Conservation (phyloP, 140 eudicot genomes). For the Ambrosia hybrid region DNA sequence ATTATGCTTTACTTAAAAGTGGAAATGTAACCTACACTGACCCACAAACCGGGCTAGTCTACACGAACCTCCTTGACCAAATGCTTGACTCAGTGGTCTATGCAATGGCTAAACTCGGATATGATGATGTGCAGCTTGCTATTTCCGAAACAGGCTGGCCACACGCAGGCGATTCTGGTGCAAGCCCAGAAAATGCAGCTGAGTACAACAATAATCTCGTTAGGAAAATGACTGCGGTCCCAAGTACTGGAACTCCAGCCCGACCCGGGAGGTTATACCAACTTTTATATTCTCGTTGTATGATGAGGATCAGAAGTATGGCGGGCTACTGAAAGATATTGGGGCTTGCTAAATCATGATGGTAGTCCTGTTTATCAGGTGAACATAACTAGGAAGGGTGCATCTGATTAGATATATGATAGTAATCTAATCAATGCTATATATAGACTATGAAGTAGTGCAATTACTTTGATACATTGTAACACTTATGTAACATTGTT, state of each 20-base stretch:
- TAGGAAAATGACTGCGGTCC: slow-evolving; percentile 37
- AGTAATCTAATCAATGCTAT: background rate
- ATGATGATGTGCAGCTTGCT: slow-evolving; percentile 39
- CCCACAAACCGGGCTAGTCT: slow-evolving; percentile 50
- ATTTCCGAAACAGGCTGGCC: slow-evolving; percentile 96
- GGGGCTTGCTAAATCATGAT: slow-evolving; percentile 63
- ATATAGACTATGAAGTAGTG: background rate
- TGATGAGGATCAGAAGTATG: slow-evolving; percentile 68
- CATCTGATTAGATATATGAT: background rate
- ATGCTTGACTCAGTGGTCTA: slow-evolving; percentile 79
- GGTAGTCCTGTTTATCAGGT: slow-evolving; percentile 59
- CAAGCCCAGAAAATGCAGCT: slow-evolving; percentile 75
- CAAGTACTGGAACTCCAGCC: slow-evolving; percentile 82
- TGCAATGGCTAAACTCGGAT: slow-evolving; percentile 67
- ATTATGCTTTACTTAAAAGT: slow-evolving; percentile 49
- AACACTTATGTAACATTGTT: background rate
- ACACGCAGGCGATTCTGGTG: slow-evolving; percentile 73
- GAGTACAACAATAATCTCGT: slow-evolving; percentile 65
- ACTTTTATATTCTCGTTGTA: slow-evolving; percentile 68
- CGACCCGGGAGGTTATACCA: slow-evolving; percentile 59
- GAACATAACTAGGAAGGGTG: slow-evolving; percentile 34
- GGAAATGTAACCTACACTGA: slow-evolving; percentile 47
- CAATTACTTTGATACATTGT: background rate
- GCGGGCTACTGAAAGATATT: slow-evolving; percentile 74
- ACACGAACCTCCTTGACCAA: slow-evolving; percentile 72